A percentile compares a stretch with the other conserved stretches of the same genome.
These are phyloP conservation scores for Umbelopsis vinacea DNA, from an alignment of 192 early-diverging fungal genomes.

Conservation along the genomic window DNA sequence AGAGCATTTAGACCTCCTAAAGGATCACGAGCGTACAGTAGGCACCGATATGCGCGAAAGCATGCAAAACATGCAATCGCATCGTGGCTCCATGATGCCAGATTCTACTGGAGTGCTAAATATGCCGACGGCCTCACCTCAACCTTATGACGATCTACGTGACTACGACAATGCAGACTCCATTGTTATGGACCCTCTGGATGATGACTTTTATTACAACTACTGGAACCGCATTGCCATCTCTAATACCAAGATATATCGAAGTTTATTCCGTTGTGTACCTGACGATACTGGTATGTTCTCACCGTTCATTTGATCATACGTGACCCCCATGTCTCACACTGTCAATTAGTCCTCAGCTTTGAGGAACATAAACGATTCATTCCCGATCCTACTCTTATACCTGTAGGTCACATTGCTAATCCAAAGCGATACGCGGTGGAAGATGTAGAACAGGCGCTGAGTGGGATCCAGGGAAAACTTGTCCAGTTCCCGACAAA, in stretches of 20 bases:
- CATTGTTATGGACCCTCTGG: conserved; percentile 72
- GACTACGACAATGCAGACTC: conserved; percentile 25
- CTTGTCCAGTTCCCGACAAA: conserved; percentile 56
- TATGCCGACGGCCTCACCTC: not conserved
- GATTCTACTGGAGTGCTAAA: conserved; percentile 12
- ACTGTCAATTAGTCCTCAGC: conserved; percentile 39
- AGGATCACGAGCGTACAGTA: conserved; percentile 35
- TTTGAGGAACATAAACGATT: conserved; percentile 55
- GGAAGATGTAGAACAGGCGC: conserved; percentile 32
- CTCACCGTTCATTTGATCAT: not conserved
- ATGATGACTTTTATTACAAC: conserved; percentile 64
- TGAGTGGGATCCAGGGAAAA: conserved; percentile 53
- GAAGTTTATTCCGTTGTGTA: conserved; percentile 81
- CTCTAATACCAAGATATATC: conserved; percentile 69
- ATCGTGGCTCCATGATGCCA: not conserved
- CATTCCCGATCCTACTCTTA: conserved; percentile 46
- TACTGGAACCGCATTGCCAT: conserved; percentile 66
- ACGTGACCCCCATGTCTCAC: not conserved
- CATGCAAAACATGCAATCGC: not conserved
- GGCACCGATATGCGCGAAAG: not conserved
- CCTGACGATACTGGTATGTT: conserved; percentile 74
- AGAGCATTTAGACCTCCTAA: conserved; percentile 82
- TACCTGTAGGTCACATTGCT: conserved; percentile 55
- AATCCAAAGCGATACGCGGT: conserved; percentile 32
- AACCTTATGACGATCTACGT: not conserved